Evolutionary conservation across 805 yeast genomes (phyloP).

Genomic region (Pichia heedii): DNA sequence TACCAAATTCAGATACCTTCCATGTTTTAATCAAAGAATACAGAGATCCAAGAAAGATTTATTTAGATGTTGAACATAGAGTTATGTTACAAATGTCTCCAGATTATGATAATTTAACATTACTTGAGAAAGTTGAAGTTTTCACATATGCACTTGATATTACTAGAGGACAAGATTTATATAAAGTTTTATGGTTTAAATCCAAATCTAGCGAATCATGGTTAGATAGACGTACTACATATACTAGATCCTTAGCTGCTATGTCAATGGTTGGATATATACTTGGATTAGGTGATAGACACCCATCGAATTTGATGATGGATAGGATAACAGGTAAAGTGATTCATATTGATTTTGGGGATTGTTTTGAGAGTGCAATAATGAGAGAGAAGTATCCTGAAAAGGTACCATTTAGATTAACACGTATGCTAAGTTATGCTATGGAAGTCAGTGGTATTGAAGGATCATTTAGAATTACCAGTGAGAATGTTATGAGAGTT

Average conservation of each 20-base stretch:
- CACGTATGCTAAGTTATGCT: conserved; percentile 95
- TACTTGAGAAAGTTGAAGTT: conserved; percentile 90
- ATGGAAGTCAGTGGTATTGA: conserved; percentile 99
- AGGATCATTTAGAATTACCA: conserved; percentile 92
- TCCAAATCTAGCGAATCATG: conserved; percentile 95
- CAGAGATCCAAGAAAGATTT: conserved; percentile 82
- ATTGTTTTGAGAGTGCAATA: conserved; percentile 97
- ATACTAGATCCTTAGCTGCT: conserved; percentile 90
- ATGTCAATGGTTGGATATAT: conserved; percentile 99
- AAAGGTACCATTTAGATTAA: conserved; percentile 92
- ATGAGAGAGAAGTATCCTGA: conserved; percentile 96
- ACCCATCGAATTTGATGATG: conserved; percentile 94
- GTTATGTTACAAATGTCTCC: conserved; percentile 98
- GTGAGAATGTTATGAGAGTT: conserved; percentile 96
- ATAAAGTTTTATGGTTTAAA: conserved; percentile 93
- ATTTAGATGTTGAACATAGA: conserved; percentile 87
- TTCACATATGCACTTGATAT: conserved; percentile 93
- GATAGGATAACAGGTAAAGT: conserved; percentile 93
- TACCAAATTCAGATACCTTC: conserved; percentile 93
- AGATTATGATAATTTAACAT: conserved; percentile 80
- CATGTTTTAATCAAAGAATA: conserved; percentile 88
- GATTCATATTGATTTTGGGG: conserved; percentile 96
- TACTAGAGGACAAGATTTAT: conserved; percentile 92
- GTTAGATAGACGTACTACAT: conserved; percentile 94
- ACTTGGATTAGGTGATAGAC: conserved; percentile 94